Conservation (phyloP, 805 yeast genomes). For the Saccharomycopsis sp. region DNA sequence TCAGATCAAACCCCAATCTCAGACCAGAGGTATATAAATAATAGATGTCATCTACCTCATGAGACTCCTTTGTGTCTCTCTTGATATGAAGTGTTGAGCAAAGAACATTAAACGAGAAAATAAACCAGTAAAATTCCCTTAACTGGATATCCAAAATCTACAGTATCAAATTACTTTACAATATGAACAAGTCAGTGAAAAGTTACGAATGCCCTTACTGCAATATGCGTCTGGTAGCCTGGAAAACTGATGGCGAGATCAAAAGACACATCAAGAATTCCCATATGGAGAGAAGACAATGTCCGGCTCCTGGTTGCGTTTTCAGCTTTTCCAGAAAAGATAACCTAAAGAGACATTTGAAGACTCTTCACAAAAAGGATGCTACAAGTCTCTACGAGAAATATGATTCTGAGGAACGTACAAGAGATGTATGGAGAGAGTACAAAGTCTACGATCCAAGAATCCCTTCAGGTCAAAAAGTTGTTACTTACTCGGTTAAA, state of each 20-base stretch:
- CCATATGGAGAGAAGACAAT: neutral
- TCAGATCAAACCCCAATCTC: neutral
- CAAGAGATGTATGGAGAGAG: neutral
- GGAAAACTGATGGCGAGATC: conserved; percentile 1
- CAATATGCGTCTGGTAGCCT: neutral
- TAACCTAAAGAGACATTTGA: conserved; percentile 3
- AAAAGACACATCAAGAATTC: conserved; percentile 3
- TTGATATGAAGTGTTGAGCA: no score
- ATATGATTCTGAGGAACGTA: neutral
- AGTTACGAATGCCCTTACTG: neutral
- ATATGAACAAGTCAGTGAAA: neutral
- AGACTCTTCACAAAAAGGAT: neutral
- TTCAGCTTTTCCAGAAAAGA: conserved; percentile 2
- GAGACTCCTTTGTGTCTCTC: neutral
- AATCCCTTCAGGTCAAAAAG: neutral
- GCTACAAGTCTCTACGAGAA: neutral
- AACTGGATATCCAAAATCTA: neutral
- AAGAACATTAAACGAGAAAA: no score
- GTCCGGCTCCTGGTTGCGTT: neutral
- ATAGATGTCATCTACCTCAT: neutral
- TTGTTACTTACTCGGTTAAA: neutral
- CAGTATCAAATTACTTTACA: no score
- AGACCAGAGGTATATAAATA: neutral
- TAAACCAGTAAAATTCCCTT: neutral
- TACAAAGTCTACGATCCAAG: neutral